Evolutionary conservation across 495 filamentous ascomycete species (phyloP), one percentile per base, ranked within the genome.

Genomic region (Annulohypoxylon bovei): DNA sequence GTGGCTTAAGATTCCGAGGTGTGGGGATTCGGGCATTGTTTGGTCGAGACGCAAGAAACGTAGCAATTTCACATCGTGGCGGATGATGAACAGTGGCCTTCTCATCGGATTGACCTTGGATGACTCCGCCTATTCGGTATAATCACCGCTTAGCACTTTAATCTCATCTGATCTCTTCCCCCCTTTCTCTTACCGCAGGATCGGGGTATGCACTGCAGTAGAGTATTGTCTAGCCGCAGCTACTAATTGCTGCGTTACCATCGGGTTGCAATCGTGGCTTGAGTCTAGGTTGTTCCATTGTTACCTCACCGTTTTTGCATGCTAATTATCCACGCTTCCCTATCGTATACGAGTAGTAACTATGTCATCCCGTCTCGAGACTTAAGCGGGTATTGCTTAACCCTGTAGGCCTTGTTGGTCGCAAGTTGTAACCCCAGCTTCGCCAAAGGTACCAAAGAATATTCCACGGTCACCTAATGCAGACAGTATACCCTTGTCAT

Each of bases 241-340:
- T 55, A 27, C 22, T 25, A 28, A 30, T 33, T 18, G 32, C 33
- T 59, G 65, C 60, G 40, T 68, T 62, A 37, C 32, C 33, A 23
- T 55, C 65, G 35, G 54, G 70, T 68, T 65, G 52, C 65, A 68
- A 18, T 62, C 28, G 70, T 72, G 70, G 70, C 70, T 72, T 68
- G 61, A 62, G 47, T 53, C 70, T 52, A 68, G 70, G 61, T 68
- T 68, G 61, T 46, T 61, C 65, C 33, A 65, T 72, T 68, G 65
- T 68, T 65, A 68, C 70, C 50, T 68, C 62, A 46, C 60, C 28
- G 39, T 67, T 39, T 39, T 65, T 65, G 39, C 65, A 52, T 40
- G 11, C 27, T 52, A 16, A 23, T 49, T 25, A 39, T 9, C 44
- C 47, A 65, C 68, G n/a, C 50, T 56, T 47, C 39, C 14, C 42